Conservation (phyloP, 306 rosid genomes). For the Comarum palustre region DNA sequence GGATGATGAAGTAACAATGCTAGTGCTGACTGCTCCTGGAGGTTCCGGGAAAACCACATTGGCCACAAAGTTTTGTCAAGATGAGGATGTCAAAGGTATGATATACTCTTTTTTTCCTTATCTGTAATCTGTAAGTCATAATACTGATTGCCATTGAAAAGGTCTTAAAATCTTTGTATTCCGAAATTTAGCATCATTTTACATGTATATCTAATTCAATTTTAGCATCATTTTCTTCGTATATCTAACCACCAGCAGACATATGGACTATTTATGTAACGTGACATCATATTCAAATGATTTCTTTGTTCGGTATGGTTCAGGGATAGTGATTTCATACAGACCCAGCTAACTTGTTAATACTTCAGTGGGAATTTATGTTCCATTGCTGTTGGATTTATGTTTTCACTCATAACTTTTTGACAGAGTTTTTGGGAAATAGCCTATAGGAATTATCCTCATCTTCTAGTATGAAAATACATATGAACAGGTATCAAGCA, state of each 20-base stretch:
- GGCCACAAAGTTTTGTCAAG: slow-evolving; percentile 46
- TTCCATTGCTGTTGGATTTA: neutral
- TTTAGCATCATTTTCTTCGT: too few relatives aligned
- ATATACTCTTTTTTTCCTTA: neutral
- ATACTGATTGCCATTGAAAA: neutral
- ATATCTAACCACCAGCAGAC: too few relatives aligned
- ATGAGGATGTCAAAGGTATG: slow-evolving; percentile 48
- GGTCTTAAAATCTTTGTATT: neutral
- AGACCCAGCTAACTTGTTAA: neutral
- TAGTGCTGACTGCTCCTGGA: slow-evolving; percentile 42
- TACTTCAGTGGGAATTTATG: neutral
- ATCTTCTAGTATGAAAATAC: neutral
- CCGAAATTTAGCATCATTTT: neutral
- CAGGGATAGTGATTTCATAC: neutral
- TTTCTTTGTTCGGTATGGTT: neutral
- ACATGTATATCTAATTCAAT: too few relatives aligned
- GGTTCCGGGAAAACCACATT: slow-evolving; percentile 62
- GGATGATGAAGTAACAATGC: slow-evolving; percentile 23
- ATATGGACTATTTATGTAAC: too few relatives aligned
- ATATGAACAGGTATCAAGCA: neutral
- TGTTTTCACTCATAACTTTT: neutral
- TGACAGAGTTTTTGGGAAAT: neutral
- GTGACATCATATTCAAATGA: neutral
- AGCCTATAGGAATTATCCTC: neutral
- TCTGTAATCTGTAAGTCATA: neutral